Base-by-base conservation (phyloP, 2,329 filamentous ascomycete genomes). In the Stagonosporopsis chrysanthemi region DNA sequence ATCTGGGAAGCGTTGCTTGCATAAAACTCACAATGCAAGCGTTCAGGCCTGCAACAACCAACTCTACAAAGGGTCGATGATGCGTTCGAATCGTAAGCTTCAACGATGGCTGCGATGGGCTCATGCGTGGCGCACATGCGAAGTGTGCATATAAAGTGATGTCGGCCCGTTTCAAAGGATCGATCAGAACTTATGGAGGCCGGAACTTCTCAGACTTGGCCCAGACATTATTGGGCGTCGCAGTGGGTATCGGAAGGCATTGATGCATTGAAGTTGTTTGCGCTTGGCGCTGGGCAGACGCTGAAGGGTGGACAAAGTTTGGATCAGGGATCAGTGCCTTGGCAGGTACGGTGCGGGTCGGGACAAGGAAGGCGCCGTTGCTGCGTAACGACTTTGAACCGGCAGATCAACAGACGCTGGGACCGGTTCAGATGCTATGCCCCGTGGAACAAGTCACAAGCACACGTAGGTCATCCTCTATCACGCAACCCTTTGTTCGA, bases 281-380 rank as follows among this genome's bases (percentile, higher is more conserved):
- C 35, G 53, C 53, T 29, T n/a, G 28, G 43, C 26, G 35, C 24
- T 51, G 48, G 23, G 42, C 54, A 38, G 38, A 43, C 23, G 28
- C 12, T 35, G 47, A 51, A 47, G 41, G 28, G 50, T 39, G 29
- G 23, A 31, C 26, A 49, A 35, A 44, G n/a, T 43, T 49, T 44
- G 39, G 47, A 29, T 45, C 38, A 52, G 54, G 44, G 44, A 52
- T 41, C 45, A 28, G 11, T 48, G 50, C 40, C 49, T 52, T 33
- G 33, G 50, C 41, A 46, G 31, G 52, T 22, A 48, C 53, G 53
- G 53, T 24, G 36, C 54, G 54, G 54, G 42, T 47, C 48, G 54
- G 47, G 19, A 46, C 42, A 36, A 47, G 41, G 53, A 47, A 42
- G 54, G 43, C 48, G 54, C 54, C 54, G 54, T 57, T 57, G 39